Base-by-base conservation (phyloP, 768 basidiomycete species). In the Naganishia randhawae region DNA sequence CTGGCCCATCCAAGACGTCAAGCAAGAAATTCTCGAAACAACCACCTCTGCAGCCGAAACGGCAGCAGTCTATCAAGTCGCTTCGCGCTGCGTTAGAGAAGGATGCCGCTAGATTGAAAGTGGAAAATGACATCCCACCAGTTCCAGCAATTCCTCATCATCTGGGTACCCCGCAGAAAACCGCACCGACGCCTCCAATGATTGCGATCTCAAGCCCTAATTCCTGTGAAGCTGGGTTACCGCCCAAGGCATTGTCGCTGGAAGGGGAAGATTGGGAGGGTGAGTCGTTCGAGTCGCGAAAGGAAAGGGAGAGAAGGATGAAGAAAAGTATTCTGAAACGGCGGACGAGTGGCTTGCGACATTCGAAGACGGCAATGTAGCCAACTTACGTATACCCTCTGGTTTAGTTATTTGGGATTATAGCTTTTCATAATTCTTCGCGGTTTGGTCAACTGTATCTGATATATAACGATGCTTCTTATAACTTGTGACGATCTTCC, bases 241-340 rank as follows among this genome's bases (percentile, higher is more conserved):
- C 76, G 13, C 75, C 76, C 0, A 65, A 73, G 29, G 73, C 76
- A 50, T 65, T 79, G 39, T 72, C 78, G 0, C 52, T 79, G 50
- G 78, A 79, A 45, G 78, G 78, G 10, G 76, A 77, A 67, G 78
- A 79, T 65, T 79, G 76, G 76, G 78, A 79, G 31, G 65, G 63
- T 32, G 65, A 55, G 1, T 66, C 63, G 19, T 69, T 55, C 63
- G 64, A 69, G 39, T 51, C 55, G 27, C 17, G 66, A 25, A 67
- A 67, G 54, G 66, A 67, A 54, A 19, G 55, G 48, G 66, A 55
- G 41, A 57, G 48, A 33, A 57, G 45, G 48, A 37, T 67, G 33
- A 67, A 67, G 39, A 67, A 67, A 45, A 61, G 57, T 61, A 39
- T 61, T 14, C n/a, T 61, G 39, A 61, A 61, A 29, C 29, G 37